These are phyloP conservation scores for Taphrina communis DNA, from an alignment of 1,139 yeast species.

Conservation along the genomic window DNA sequence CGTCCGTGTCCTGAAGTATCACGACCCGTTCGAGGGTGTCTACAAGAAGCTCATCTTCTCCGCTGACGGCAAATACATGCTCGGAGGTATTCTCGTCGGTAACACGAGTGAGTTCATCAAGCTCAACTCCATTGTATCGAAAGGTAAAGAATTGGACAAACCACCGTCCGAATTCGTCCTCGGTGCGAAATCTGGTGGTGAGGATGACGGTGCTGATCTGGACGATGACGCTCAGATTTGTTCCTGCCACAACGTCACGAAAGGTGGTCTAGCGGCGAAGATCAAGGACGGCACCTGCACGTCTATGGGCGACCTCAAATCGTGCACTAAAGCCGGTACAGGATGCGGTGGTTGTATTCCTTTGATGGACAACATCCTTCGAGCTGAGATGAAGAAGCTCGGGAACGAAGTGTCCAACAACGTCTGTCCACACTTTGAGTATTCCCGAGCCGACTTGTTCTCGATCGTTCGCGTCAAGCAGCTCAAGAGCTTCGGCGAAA, in stretches of 20 bases:
- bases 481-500: constrained; percentile 49
- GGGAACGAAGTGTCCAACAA: constrained; percentile 51
- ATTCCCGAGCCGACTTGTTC: constrained; percentile 52
- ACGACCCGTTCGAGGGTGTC: constrained; percentile 51
- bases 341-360: constrained; percentile 54
- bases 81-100: constrained; percentile 53
- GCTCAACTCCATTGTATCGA: constrained; percentile 49
- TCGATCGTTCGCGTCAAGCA: constrained; percentile 51
- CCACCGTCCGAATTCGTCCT: constrained; percentile 51
- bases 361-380: constrained; percentile 52
- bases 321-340: constrained; percentile 52
- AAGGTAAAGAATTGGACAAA: constrained; percentile 50
- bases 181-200: constrained; percentile 48
- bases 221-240: constrained; percentile 53
- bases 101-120: constrained; percentile 51
- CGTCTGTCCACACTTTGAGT: constrained; percentile 51
- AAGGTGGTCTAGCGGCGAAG: constrained; percentile 50
- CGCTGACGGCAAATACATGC: constrained; percentile 51
- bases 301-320: constrained; percentile 51
- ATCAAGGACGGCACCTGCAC: constrained; percentile 50
- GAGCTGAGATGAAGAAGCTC: constrained; percentile 51
- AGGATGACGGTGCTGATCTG: constrained; percentile 49
- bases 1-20: constrained; percentile 49
- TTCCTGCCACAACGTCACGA: constrained; percentile 52
- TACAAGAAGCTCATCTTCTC: constrained; percentile 52